Evolutionary conservation across 345 rosid genomes (phyloP).

Genomic region (Cardamine resedifolia): DNA sequence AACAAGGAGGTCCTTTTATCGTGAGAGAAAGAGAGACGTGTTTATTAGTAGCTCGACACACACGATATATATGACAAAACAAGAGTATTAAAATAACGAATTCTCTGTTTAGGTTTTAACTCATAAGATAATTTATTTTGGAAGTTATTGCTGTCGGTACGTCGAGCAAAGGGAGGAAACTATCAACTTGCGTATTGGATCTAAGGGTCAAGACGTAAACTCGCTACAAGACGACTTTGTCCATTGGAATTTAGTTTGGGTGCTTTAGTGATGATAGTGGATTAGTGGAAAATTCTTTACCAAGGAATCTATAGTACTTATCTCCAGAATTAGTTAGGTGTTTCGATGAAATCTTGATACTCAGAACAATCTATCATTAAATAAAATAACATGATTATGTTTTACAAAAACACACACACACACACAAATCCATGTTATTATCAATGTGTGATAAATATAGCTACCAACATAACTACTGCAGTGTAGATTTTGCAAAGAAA

Average conservation of each 20-base stretch:
- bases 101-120: neutral
- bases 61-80: constrained; percentile 1
- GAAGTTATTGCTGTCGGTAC: neutral
- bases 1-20: neutral
- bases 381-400: neutral
- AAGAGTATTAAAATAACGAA: neutral
- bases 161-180: neutral
- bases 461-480: neutral
- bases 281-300: neutral
- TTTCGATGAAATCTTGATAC: neutral
- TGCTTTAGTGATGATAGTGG: neutral
- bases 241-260: neutral
- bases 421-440: neutral
- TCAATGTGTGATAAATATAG: neutral
- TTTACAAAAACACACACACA: neutral
- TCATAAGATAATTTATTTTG: neutral
- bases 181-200: neutral
- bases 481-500: neutral
- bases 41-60: neutral
- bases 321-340: neutral
- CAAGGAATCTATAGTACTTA: neutral
- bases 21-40: constrained; percentile 11
- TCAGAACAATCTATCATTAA: neutral
- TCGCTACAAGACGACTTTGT: neutral
- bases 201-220: neutral